Evolutionary conservation across 257 asterid genomes (phyloP).

Genomic region (Phtheirospermum japonicum): DNA sequence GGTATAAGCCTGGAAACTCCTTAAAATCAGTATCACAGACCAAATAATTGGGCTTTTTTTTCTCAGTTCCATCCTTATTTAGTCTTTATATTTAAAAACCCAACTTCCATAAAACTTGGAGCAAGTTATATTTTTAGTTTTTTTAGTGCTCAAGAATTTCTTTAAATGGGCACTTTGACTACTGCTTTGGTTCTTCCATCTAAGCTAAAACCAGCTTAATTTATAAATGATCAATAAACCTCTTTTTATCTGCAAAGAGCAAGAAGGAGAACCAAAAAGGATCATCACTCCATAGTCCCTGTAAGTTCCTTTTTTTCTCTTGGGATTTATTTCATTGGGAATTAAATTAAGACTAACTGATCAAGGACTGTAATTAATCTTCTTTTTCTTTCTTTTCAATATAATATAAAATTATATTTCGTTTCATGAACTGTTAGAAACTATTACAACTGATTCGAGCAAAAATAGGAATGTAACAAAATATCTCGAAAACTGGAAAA

Average conservation of each 20-base stretch:
- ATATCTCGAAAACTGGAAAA: no score
- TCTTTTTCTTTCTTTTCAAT: background rate
- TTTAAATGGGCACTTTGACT: slow-evolving; percentile 51
- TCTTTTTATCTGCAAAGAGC: slow-evolving; percentile 36
- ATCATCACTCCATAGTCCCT: slow-evolving; percentile 42
- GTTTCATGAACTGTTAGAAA: no score
- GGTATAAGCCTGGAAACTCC: background rate
- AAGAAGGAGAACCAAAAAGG: slow-evolving; percentile 40
- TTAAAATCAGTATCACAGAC: background rate
- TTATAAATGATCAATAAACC: slow-evolving; percentile 30
- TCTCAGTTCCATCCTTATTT: no score
- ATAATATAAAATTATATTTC: no score
- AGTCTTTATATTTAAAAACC: background rate
- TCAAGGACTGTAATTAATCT: no score
- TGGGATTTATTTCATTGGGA: no score
- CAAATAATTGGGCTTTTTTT: background rate
- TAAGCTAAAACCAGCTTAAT: slow-evolving; percentile 33
- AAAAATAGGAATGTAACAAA: no score
- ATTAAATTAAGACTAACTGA: no score
- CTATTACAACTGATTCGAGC: no score
- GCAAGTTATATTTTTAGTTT: background rate
- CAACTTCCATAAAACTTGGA: slow-evolving; percentile 5
- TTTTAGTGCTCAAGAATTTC: background rate
- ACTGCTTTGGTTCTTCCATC: slow-evolving; percentile 47
- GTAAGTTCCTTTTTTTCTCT: slow-evolving; percentile 43